A percentile compares a stretch with the other conserved stretches of the same genome.
Conservation (phyloP, 176 grass and related monocot species). For the Triticum turgidum region DNA sequence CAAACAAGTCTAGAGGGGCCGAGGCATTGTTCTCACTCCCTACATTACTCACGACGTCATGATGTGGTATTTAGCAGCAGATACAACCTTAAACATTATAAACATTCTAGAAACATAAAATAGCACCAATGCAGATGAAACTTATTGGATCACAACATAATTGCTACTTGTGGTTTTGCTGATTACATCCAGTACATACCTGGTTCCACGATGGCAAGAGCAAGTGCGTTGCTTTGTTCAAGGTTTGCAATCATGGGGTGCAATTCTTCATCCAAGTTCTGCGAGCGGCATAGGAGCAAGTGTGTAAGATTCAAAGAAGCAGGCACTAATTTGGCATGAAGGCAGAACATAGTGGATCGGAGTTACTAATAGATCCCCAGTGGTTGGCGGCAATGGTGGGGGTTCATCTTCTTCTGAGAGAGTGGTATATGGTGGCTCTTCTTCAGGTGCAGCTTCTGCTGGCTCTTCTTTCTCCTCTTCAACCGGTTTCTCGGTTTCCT, state of each 20-base stretch:
- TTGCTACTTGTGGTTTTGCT: not conserved
- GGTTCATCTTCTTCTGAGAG: conserved; percentile 40
- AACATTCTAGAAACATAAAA: not conserved
- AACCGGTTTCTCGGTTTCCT: conserved; percentile 38
- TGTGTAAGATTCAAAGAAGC: not conserved
- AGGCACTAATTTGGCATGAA: not conserved
- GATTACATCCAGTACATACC: conserved; percentile 39
- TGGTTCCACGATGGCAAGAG: conserved; percentile 80
- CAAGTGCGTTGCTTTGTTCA: conserved; percentile 79
- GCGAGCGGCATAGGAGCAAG: conserved; percentile 16
- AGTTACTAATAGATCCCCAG: conserved; percentile 74
- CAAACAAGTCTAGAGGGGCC: conserved; percentile 60
- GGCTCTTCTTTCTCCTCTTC: conserved; percentile 49
- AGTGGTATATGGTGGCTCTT: conserved; percentile 34
- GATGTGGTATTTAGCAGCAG: not conserved
- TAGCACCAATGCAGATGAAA: not conserved
- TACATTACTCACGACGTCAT: conserved; percentile 28
- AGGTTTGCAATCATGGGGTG: conserved; percentile 74
- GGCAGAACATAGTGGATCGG: not conserved
- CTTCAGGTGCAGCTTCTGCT: conserved; percentile 38
- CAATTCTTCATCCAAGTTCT: conserved; percentile 89
- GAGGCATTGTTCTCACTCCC: conserved; percentile 57
- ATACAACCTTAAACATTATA: conserved; percentile 2
- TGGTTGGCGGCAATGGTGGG: conserved; percentile 22
- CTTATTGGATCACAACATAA: conserved; percentile 1